These are phyloP conservation scores for Hyaloraphidium curvatum DNA, from an alignment of 192 early-diverging fungal species.

Conservation along the genomic window DNA sequence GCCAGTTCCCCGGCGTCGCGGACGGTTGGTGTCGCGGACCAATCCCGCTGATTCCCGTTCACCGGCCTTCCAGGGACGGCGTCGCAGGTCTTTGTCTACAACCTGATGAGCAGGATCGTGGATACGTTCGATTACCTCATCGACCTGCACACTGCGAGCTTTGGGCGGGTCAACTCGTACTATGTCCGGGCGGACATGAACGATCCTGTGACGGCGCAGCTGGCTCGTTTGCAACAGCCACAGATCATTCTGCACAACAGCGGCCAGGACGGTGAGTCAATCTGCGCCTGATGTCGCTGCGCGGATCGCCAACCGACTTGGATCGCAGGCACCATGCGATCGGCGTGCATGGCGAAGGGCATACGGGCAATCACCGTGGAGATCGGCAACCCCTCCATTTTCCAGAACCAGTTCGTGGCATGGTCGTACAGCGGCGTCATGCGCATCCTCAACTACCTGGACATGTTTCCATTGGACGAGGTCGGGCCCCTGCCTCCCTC, in stretches of 20 bases:
- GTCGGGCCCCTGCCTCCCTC: slow-evolving; percentile 7
- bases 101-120: slow-evolving; percentile 60
- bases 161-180: slow-evolving; percentile 66
- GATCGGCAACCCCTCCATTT: slow-evolving; percentile 71
- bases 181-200: slow-evolving; percentile 80
- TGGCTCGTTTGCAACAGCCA: slow-evolving; percentile 76
- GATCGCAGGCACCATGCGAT: slow-evolving; percentile 56
- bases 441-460: slow-evolving; percentile 38
- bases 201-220: slow-evolving; percentile 39
- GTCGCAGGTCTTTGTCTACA: slow-evolving; percentile 63
- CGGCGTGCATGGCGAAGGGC: slow-evolving; percentile 49
- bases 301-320: no score
- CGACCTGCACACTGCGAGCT: slow-evolving; percentile 74
- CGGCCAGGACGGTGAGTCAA: slow-evolving; percentile 42
- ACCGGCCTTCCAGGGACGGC: slow-evolving; percentile 31
- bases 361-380: slow-evolving; percentile 80
- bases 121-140: slow-evolving; percentile 65
- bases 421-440: slow-evolving; percentile 46
- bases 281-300: no score
- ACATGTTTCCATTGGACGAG: slow-evolving; percentile 24
- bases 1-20: slow-evolving; percentile 52
- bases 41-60: not conserved
- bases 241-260: slow-evolving; percentile 39
- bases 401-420: slow-evolving; percentile 69
- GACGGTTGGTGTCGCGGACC: not conserved